Evolutionary conservation across 176 grass and related monocot species (phyloP).

Genomic region (Raddia guianensis): DNA sequence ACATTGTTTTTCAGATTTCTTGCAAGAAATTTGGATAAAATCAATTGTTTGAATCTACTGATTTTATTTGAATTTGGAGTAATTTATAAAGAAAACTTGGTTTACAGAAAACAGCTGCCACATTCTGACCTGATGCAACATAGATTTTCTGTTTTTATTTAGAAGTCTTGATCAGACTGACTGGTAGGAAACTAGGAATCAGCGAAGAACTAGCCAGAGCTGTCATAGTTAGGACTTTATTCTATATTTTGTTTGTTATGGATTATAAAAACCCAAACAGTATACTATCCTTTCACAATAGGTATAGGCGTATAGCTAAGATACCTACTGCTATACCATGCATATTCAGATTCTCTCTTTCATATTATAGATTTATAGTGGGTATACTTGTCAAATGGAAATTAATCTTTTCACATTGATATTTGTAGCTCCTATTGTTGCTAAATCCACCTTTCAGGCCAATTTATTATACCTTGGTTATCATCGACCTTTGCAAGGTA

Average conservation of each 20-base stretch:
- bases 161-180: background rate
- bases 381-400: conserved; percentile 19
- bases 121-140: background rate
- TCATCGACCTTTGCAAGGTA: conserved; percentile 99
- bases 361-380: background rate
- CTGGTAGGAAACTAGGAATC: background rate
- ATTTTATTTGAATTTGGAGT: conserved; percentile 27
- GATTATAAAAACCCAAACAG: background rate
- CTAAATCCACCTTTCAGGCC: conserved; percentile 96
- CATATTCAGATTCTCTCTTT: conserved; percentile 20
- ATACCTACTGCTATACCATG: conserved; percentile 13
- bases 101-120: background rate
- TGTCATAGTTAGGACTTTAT: background rate
- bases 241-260: background rate
- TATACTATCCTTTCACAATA: background rate
- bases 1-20: conserved; percentile 1
- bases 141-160: background rate
- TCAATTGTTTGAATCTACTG: background rate
- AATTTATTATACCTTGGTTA: conserved; percentile 95
- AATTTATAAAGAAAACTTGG: conserved; percentile 7
- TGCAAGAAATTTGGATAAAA: conserved; percentile 3
- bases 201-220: background rate
- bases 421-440: conserved; percentile 82
- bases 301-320: background rate
- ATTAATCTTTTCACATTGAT: conserved; percentile 28